Percentiles rank a stretch among this genome's conserved stretches.
These are phyloP conservation scores for Colletotrichum cereale DNA, from an alignment of 2,329 filamentous ascomycete species.

Conservation along the genomic window DNA sequence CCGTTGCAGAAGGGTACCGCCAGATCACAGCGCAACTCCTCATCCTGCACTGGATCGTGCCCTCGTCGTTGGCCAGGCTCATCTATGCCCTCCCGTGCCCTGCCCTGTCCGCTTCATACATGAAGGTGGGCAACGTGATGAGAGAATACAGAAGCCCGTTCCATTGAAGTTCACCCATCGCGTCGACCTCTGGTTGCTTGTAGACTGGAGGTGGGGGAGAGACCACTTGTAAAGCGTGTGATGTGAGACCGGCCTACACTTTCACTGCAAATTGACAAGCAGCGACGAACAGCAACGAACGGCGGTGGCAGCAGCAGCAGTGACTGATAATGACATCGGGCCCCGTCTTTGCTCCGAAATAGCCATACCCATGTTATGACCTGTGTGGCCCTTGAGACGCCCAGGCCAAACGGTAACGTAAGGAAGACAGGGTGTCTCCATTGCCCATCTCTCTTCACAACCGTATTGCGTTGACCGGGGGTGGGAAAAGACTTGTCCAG, in stretches of 20 bases:
- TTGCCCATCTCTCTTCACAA: background rate
- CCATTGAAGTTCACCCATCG: background rate
- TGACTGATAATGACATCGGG: background rate
- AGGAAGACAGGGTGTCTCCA: conserved; percentile 2
- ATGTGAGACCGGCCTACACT: background rate
- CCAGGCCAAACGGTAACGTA: conserved; percentile 15
- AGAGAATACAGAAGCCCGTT: background rate
- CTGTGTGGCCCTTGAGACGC: conserved; percentile 22
- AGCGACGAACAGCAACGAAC: background rate
- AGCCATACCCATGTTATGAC: conserved; percentile 28
- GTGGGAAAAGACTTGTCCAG: conserved; percentile 3
- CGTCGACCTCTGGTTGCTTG: background rate
- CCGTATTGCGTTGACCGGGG: background rate
- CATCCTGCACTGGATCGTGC: conserved; percentile 20
- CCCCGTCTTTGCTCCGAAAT: conserved; percentile 29
- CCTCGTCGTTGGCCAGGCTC: background rate
- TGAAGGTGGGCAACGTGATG: background rate
- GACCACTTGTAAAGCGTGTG: background rate
- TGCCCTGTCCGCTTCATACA: conserved; percentile 19
- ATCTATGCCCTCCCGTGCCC: background rate
- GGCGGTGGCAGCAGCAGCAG: background rate
- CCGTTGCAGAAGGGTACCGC: background rate
- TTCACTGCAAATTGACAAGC: conserved; percentile 3
- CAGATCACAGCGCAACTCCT: conserved; percentile 11
- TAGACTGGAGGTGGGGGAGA: background rate